Evolutionary conservation across 2,329 filamentous ascomycete genomes (phyloP).

Genomic region (Cucurbitaria berberidis): DNA sequence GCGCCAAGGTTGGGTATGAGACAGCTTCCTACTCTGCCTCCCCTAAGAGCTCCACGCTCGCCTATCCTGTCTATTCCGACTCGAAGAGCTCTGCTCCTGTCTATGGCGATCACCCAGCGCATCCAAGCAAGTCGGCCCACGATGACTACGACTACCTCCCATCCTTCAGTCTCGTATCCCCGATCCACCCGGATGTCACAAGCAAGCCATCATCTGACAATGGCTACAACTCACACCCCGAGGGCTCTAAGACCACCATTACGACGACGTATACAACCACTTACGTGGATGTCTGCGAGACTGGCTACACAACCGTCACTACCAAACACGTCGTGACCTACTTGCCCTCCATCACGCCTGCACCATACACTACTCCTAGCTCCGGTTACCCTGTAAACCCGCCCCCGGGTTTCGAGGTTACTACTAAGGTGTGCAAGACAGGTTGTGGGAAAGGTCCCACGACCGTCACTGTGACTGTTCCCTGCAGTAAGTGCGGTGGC

Average conservation of each 20-base stretch:
- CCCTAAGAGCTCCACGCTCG: slow-evolving; percentile 3
- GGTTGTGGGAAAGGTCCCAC: slow-evolving; percentile 33
- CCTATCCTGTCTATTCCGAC: slow-evolving; percentile 5
- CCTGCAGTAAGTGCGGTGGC: slow-evolving; percentile 17
- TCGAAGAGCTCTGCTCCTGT: slow-evolving; percentile 3
- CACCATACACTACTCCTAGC: not conserved
- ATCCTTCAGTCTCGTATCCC: slow-evolving; percentile 13
- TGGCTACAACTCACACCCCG: slow-evolving; percentile 11
- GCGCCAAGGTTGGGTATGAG: not conserved
- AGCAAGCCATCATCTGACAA: slow-evolving; percentile 12
- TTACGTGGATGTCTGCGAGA: slow-evolving; percentile 43
- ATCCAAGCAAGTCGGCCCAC: slow-evolving; percentile 10
- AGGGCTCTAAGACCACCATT: slow-evolving; percentile 14
- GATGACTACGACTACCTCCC: slow-evolving; percentile 17
- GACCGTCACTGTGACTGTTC: slow-evolving; percentile 35
- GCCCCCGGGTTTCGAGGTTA: slow-evolving; percentile 34
- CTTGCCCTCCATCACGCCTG: slow-evolving; percentile 16
- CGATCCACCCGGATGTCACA: slow-evolving; percentile 12
- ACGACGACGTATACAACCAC: slow-evolving; percentile 35
- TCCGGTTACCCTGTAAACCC: slow-evolving; percentile 14
- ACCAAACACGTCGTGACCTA: slow-evolving; percentile 35
- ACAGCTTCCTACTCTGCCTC: slow-evolving; percentile 6
- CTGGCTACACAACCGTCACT: slow-evolving; percentile 41
- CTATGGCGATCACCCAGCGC: slow-evolving; percentile 4
- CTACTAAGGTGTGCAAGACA: slow-evolving; percentile 34